These are phyloP conservation scores for Neurospora tetraspora DNA, from an alignment of 495 filamentous ascomycete genomes.

Conservation along the genomic window DNA sequence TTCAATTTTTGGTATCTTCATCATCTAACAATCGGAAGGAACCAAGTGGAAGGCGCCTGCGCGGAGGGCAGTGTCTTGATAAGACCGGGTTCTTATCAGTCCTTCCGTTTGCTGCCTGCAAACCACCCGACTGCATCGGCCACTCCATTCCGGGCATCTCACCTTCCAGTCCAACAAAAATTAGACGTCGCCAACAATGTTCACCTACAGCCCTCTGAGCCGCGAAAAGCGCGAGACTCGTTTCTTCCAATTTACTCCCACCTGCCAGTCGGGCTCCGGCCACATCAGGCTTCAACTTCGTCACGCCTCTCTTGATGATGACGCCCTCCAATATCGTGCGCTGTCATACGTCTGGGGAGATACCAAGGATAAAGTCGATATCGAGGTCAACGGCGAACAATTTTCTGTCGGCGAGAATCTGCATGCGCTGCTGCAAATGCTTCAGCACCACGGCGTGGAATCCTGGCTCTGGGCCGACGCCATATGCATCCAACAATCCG, in stretches of 20 bases:
- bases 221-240: background rate
- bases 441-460: background rate
- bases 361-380: background rate
- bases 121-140: background rate
- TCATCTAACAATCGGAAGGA: too few relatives aligned
- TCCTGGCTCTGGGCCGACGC: background rate
- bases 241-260: background rate
- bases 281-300: background rate
- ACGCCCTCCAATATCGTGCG: background rate
- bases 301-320: background rate
- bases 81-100: too few relatives aligned
- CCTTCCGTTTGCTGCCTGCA: background rate
- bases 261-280: background rate
- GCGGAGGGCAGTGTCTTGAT: too few relatives aligned
- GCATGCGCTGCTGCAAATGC: background rate
- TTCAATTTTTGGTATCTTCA: too few relatives aligned
- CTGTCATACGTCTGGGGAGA: background rate
- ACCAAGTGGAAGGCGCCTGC: too few relatives aligned
- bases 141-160: background rate
- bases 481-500: background rate
- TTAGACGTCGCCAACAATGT: background rate
- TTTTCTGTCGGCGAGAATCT: background rate
- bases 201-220: background rate
- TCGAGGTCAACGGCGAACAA: background rate
- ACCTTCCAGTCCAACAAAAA: background rate